Evolutionary conservation across 208 protist genomes (phyloP), one percentile per base, ranked within the genome.

Genomic region (Trypanosoma mega): DNA sequence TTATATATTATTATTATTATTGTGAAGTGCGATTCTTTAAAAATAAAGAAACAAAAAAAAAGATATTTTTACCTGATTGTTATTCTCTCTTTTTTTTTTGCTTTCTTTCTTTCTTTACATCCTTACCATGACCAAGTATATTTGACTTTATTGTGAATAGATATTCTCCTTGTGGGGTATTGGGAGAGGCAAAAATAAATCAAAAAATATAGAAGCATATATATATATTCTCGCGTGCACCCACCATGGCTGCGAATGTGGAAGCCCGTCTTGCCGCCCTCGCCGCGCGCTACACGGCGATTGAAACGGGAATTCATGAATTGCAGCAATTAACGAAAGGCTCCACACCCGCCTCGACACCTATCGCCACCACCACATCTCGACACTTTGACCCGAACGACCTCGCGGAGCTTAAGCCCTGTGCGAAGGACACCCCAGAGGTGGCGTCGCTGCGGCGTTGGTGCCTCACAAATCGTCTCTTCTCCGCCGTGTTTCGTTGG

Each of bases 401-500:
- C 36, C 34, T 80, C 9, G 47, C 63, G 26, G 74, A 69, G 39
- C 66, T 91, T 21, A 67, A 87, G 71, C 84, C 87, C 11, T 82
- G 81, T 39, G 37, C 56, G 1, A 62, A 71, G 49, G 87, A 94
- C 36, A 82, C 84, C 0, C 51, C 67, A 14, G 77, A 80, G 59
- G 87, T 94, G 31, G 81, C 84, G 0, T 57, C 60, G 18, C 70
- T 94, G 21, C 81, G 83, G 6, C 37, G 24, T 8, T 80, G 75
- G 68, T 89, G 80, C 62, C 24, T 83, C 2, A 57, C 72, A 8
- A 31, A 76, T 52, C 56, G 58, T 23, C 73, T 94, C 21, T 56
- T 75, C 68, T 76, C 72, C 23, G 72, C 84, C 6, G 2, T 52
- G n/a, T 94, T 97, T 50, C 56, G 74, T 18, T 93, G 89, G 76